Conservation (phyloP, 257 asterid species). For the Catharanthus roseus region DNA sequence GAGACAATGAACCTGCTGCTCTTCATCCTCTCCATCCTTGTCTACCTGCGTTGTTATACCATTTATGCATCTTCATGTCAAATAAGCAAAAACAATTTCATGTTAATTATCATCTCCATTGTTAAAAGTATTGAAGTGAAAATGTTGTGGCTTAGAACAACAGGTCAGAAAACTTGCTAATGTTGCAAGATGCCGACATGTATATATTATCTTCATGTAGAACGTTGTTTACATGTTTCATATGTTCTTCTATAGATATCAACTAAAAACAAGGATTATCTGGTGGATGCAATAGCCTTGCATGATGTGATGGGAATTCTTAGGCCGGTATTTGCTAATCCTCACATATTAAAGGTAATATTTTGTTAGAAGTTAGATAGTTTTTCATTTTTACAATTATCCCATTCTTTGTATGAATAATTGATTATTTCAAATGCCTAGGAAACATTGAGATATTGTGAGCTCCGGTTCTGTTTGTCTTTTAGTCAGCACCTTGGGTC, state of each 20-base stretch:
- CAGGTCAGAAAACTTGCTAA: background rate
- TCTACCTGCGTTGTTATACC: background rate
- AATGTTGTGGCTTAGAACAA: background rate
- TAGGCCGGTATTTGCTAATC: constrained; percentile 70
- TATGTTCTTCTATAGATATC: constrained; percentile 50
- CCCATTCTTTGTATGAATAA: background rate
- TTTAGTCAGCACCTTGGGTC: too few species aligned
- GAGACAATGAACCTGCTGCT: background rate
- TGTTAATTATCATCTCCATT: background rate
- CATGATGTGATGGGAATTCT: constrained; percentile 85
- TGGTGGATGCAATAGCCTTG: constrained; percentile 71
- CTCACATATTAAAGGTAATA: constrained; percentile 80
- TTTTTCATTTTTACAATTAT: background rate
- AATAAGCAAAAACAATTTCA: background rate
- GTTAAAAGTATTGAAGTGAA: background rate
- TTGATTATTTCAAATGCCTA: background rate
- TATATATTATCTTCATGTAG: background rate
- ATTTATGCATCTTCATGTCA: background rate
- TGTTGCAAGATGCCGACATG: background rate
- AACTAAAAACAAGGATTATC: constrained; percentile 56
- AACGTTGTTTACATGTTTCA: background rate
- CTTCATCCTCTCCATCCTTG: background rate
- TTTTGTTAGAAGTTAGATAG: background rate
- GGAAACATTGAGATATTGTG: background rate
- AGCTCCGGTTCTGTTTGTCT: background rate